These are phyloP conservation scores for Alloteropsis angusta DNA, from an alignment of 202 grass and related monocot genomes.

Conservation along the genomic window DNA sequence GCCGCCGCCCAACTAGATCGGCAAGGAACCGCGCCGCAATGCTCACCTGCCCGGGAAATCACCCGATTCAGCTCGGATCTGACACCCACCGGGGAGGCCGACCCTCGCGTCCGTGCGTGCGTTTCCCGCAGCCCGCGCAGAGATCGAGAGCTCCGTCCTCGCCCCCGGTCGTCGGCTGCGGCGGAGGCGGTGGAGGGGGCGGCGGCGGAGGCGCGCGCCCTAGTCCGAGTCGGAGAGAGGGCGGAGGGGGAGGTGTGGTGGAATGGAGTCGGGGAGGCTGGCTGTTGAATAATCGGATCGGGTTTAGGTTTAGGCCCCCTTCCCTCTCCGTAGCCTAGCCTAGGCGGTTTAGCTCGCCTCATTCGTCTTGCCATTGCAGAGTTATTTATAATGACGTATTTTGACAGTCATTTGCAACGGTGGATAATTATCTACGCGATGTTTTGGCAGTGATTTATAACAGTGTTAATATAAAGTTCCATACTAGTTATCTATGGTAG, in stretches of 20 bases:
- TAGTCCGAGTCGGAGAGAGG: background rate
- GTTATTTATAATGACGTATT: background rate
- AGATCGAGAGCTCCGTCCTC: background rate
- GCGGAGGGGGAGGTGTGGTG: conserved; percentile 6
- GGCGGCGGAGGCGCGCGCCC: background rate
- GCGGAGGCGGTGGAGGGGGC: background rate
- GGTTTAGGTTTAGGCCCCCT: conserved; percentile 15
- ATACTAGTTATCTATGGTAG: background rate
- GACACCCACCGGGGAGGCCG: background rate
- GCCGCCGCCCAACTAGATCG: conserved; percentile 1
- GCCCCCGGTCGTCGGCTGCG: background rate
- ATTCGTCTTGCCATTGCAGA: background rate
- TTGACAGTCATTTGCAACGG: background rate
- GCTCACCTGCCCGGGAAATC: conserved; percentile 8
- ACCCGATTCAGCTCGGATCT: conserved; percentile 33
- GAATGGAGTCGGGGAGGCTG: conserved; percentile 9
- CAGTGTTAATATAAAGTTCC: background rate
- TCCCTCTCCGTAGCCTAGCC: background rate
- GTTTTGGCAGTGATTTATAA: background rate
- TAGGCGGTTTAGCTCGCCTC: background rate
- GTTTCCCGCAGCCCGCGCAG: background rate
- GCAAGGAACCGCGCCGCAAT: conserved; percentile 11
- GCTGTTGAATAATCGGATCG: conserved; percentile 32
- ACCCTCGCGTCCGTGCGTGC: background rate
- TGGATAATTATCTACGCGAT: background rate